Evolutionary conservation across 225 moss, liverwort and hornwort genomes (phyloP).

Genomic region (Lunularia cruciata): DNA sequence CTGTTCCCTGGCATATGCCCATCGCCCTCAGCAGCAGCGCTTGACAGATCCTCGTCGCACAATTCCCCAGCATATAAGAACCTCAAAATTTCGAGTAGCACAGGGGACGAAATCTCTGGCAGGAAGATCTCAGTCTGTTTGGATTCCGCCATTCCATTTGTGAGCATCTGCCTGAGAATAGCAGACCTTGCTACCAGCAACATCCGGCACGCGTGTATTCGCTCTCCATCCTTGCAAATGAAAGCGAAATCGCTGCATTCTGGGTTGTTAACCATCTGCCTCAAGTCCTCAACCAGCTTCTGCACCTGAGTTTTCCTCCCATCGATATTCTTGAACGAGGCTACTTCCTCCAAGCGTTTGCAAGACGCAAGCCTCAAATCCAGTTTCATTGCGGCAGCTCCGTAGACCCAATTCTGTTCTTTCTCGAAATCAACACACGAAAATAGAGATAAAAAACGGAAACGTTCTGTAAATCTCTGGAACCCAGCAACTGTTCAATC

Average conservation of each 20-base stretch:
- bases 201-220: slow-evolving; percentile 17
- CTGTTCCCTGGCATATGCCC: neutral
- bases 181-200: slow-evolving; percentile 9
- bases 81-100: slow-evolving; percentile 11
- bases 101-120: slow-evolving; percentile 21
- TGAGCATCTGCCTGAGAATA: slow-evolving; percentile 26
- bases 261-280: slow-evolving; percentile 20
- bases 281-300: slow-evolving; percentile 11
- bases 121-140: slow-evolving; percentile 6
- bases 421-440: too few species aligned
- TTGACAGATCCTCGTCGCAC: neutral
- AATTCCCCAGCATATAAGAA: slow-evolving; percentile 13
- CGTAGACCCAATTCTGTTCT: too few species aligned
- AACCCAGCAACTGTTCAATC: too few species aligned
- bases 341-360: too few species aligned
- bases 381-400: too few species aligned
- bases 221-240: slow-evolving; percentile 12
- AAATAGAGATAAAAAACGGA: too few species aligned
- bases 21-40: neutral
- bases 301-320: too few species aligned
- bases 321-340: too few species aligned
- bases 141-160: slow-evolving; percentile 30
- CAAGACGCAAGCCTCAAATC: too few species aligned
- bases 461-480: too few species aligned
- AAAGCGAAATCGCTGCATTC: slow-evolving; percentile 19